Base-by-base conservation (phyloP, 2,329 filamentous ascomycete genomes). In the Cladophialophora exuberans region DNA sequence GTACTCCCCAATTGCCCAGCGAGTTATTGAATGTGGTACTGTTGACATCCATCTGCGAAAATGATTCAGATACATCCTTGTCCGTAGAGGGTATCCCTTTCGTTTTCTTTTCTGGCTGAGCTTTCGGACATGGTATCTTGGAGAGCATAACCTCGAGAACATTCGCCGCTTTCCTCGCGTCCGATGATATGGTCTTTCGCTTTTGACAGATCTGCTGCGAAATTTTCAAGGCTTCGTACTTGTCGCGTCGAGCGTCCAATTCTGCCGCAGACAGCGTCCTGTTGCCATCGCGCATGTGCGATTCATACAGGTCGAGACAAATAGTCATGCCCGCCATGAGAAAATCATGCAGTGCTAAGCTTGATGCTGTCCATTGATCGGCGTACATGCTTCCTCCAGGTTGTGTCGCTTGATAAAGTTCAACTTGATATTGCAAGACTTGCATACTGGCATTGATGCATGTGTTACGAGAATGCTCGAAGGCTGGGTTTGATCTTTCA, bases 321-420 rank as follows among this genome's bases (percentile, higher is more conserved):
- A 86, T 63, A n/a, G 86, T 76, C 76, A 83, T 83, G 48, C 81
- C 78, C 0, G 83, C 82, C 2, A 86, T 73, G 43, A 86, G 69
- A 43, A 82, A 86, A 64, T 86, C 83, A 45, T 84, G 81, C 39
- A 81, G 75, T 6, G 79, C 76, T 1, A 86, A 66, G 1, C 80
- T 80, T 2, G 78, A 79, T 15, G 84, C 67, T 57, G 84, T 83
- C 78, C 81, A 84, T 6, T 75, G 75, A 31, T 79, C 75, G 26
- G 74, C 71, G 57, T 74, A 71, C 10, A 87, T 68, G 23, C 80
- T 70, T 5, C 79, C 79, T 1, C 82, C 82, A 0, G 82, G 81
- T 52, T 76, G 75, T 3, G 72, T 76, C 25, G 80, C 77, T 15
- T 73, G 67, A 60, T 76, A 73, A 9, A 83, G 69, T 2, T 76